Evolutionary conservation across 768 basidiomycete species (phyloP).

Genomic region (Hortiboletus campestris): DNA sequence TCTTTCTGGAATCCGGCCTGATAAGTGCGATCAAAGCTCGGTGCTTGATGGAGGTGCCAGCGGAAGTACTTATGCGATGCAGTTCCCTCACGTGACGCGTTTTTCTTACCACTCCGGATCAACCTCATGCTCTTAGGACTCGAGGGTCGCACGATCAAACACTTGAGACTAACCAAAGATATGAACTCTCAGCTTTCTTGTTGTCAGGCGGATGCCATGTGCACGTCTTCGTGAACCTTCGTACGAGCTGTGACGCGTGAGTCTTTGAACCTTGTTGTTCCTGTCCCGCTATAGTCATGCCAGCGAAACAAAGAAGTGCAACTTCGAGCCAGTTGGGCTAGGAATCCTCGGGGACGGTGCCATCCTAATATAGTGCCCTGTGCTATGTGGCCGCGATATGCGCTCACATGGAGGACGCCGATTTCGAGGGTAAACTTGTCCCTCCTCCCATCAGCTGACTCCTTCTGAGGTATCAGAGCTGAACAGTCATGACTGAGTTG

Average conservation of each 20-base stretch:
- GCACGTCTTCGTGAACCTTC: slow-evolving; percentile 8
- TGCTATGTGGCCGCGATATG: slow-evolving; percentile 1
- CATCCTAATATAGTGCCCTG: slow-evolving; percentile 12
- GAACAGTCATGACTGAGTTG: neutral
- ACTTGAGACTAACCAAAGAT: slow-evolving; percentile 8
- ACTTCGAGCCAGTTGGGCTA: neutral
- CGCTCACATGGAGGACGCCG: slow-evolving; percentile 10
- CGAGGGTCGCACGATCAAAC: slow-evolving; percentile 1
- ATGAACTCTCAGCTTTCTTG: neutral
- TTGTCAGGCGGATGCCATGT: slow-evolving; percentile 17
- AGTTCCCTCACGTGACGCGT: slow-evolving; percentile 12
- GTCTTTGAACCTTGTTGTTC: neutral
- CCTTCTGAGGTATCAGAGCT: slow-evolving; percentile 20
- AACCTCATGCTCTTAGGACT: slow-evolving; percentile 6
- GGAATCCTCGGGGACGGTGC: slow-evolving; percentile 6
- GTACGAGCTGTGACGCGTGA: neutral
- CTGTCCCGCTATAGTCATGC: slow-evolving; percentile 4
- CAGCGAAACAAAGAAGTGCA: slow-evolving; percentile 5
- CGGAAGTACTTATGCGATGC: neutral
- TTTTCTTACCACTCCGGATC: slow-evolving; percentile 1
- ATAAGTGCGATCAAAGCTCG: slow-evolving; percentile 22
- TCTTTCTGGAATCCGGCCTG: slow-evolving; percentile 10
- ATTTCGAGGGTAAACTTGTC: neutral
- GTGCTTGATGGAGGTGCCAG: slow-evolving; percentile 7
- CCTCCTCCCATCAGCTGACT: neutral